phyloP scores from a whole-genome alignment of 2,329 filamentous ascomycete genomes.

The Ceratocystiopsis sp. region DNA sequence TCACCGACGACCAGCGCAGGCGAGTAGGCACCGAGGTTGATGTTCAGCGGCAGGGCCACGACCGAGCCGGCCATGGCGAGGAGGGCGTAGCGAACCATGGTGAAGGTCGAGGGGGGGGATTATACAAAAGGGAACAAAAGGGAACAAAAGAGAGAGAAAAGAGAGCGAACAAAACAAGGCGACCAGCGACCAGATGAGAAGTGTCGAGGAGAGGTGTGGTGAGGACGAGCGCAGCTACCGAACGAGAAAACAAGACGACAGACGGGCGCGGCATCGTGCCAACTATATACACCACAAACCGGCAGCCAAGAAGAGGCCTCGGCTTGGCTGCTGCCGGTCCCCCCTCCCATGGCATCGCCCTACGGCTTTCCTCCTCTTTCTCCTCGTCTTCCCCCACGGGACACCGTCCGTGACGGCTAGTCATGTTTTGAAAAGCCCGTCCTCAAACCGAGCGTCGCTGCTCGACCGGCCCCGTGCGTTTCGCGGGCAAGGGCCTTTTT shows the following conservation, averaged over 20 bases:
- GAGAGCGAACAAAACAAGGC: conserved; percentile 2
- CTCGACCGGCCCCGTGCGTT: no score
- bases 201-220: not conserved
- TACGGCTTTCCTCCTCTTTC: no score
- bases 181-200: conserved; percentile 8
- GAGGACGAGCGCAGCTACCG: conserved; percentile 5
- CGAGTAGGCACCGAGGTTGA: conserved; percentile 28
- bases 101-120: not conserved
- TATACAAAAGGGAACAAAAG: not conserved
- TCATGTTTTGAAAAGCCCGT: no score
- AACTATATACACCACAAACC: not conserved
- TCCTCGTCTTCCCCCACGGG: no score
- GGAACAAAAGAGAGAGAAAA: not conserved
- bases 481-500: no score
- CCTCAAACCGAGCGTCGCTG: no score
- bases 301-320: not conserved
- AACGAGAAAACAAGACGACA: not conserved
- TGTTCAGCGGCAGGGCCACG: conserved; percentile 12
- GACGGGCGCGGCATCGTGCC: not conserved
- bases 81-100: conserved; percentile 9
- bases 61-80: conserved; percentile 7
- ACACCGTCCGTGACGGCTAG: no score
- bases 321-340: no score
- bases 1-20: conserved; percentile 24
- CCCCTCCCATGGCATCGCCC: no score